Percentiles rank a stretch among this genome's conserved stretches.
These are phyloP conservation scores for Emergomyces orientalis DNA, from an alignment of 2,329 filamentous ascomycete genomes.

Conservation along the genomic window DNA sequence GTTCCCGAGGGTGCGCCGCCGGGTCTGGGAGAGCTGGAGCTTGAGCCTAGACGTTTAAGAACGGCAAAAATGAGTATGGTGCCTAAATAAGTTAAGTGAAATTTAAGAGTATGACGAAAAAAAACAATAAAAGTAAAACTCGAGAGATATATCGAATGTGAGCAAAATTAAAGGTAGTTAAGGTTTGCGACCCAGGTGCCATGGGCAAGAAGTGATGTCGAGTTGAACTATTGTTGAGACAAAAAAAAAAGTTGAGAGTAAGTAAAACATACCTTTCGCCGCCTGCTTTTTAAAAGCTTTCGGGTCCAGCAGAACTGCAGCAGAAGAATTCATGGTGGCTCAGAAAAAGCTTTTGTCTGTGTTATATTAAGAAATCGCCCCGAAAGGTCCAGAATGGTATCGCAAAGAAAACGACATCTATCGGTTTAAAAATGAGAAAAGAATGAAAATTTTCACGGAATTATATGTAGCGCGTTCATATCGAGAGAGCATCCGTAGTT, in stretches of 20 bases:
- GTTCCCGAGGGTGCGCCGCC: conserved; percentile 3
- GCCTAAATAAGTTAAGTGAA: not conserved
- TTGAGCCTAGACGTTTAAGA: not conserved
- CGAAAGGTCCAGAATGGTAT: not conserved
- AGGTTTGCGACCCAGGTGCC: not conserved
- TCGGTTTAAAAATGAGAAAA: not conserved
- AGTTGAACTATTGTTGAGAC: not conserved
- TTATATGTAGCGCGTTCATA: not conserved
- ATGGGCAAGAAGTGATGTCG: not conserved
- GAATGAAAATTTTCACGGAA: not conserved
- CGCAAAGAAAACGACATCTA: not conserved
- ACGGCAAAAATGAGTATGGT: not conserved
- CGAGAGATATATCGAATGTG: not conserved
- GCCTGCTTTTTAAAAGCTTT: conserved; percentile 32
- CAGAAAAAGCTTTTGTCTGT: not conserved
- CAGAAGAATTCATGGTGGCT: conserved; percentile 15
- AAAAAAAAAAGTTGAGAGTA: not conserved
- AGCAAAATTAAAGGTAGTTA: not conserved
- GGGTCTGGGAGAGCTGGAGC: not conserved
- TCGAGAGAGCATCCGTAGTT: not conserved
- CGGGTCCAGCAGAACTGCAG: conserved; percentile 38
- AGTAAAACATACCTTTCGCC: conserved; percentile 10
- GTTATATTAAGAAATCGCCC: not conserved
- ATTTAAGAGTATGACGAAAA: not conserved
- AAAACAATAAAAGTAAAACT: no score